Percentiles rank a stretch among this genome's conserved stretches.
Conservation (phyloP, 495 filamentous ascomycete species). For the Usnea hakonensis region DNA sequence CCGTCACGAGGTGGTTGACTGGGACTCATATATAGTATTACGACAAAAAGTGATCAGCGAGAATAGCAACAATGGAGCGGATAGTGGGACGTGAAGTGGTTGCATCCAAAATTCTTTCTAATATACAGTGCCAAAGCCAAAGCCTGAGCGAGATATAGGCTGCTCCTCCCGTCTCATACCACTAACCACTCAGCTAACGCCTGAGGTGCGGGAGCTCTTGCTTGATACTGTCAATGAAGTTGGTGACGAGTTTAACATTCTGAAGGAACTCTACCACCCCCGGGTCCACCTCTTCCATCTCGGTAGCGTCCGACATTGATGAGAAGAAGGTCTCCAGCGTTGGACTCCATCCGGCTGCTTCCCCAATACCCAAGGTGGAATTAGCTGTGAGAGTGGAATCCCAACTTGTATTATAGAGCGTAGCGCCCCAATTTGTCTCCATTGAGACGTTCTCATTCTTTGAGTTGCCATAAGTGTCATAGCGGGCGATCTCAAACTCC, state of each 20-base stretch:
- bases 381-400: conserved; percentile 34
- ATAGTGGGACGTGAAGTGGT: conserved; percentile 22
- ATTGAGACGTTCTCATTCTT: conserved; percentile 8
- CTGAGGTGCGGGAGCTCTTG: conserved; percentile 6
- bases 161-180: background rate
- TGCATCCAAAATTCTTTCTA: background rate
- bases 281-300: background rate
- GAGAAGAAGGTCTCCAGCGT: conserved; percentile 43
- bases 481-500: conserved; percentile 48
- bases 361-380: conserved; percentile 27
- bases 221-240: conserved; percentile 24
- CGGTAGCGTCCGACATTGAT: background rate
- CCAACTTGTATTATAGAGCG: conserved; percentile 46
- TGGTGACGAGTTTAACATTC: conserved; percentile 29
- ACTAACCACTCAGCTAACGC: background rate
- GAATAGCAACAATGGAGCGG: conserved; percentile 15
- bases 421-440: conserved; percentile 36
- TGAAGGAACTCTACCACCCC: conserved; percentile 27
- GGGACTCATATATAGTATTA: conserved; percentile 36
- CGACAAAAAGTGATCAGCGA: conserved; percentile 48
- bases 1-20: background rate
- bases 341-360: conserved; percentile 34
- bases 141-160: background rate
- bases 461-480: conserved; percentile 39
- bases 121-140: background rate